Percentiles rank a stretch among this genome's conserved stretches.
Evolutionary conservation across 495 filamentous ascomycete genomes (phyloP).

Genomic region (Tuber umbilicatum): DNA sequence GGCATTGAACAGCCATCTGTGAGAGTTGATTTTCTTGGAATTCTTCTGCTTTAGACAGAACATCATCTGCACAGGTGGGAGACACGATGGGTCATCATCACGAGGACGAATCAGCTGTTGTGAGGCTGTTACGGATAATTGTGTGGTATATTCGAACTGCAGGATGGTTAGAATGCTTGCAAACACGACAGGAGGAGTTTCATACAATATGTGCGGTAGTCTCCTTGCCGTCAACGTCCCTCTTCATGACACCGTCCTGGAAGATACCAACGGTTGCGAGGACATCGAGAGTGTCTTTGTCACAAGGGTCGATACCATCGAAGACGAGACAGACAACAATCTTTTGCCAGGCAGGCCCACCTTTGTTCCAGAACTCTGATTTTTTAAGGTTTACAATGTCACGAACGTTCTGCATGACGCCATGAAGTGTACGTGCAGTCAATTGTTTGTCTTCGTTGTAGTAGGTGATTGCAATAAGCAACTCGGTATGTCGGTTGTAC

Average conservation of each 20-base stretch:
- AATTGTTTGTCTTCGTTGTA: slow-evolving; percentile 46
- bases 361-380: slow-evolving; percentile 44
- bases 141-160: slow-evolving; percentile 45
- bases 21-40: slow-evolving; percentile 46
- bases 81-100: slow-evolving; percentile 45
- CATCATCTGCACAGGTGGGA: slow-evolving; percentile 44
- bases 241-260: slow-evolving; percentile 45
- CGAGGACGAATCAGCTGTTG: slow-evolving; percentile 94
- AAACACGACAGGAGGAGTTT: slow-evolving; percentile 11
- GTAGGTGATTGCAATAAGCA: slow-evolving; percentile 46
- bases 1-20: slow-evolving; percentile 46
- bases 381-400: slow-evolving; percentile 44
- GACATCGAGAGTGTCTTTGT: slow-evolving; percentile 44
- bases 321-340: slow-evolving; percentile 46
- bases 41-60: slow-evolving; percentile 47
- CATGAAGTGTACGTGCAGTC: slow-evolving; percentile 44
- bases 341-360: slow-evolving; percentile 46
- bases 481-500: slow-evolving; percentile 65
- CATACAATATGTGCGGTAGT: slow-evolving; percentile 46
- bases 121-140: slow-evolving; percentile 52
- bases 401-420: slow-evolving; percentile 46
- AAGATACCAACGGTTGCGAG: slow-evolving; percentile 45
- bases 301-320: slow-evolving; percentile 44
- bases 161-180: slow-evolving; percentile 16
- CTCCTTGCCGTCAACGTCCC: slow-evolving; percentile 43